Percentiles rank a stretch among this genome's conserved stretches.
These are phyloP conservation scores for Euphrasia confusa DNA, from an alignment of 257 asterid genomes.

Conservation along the genomic window DNA sequence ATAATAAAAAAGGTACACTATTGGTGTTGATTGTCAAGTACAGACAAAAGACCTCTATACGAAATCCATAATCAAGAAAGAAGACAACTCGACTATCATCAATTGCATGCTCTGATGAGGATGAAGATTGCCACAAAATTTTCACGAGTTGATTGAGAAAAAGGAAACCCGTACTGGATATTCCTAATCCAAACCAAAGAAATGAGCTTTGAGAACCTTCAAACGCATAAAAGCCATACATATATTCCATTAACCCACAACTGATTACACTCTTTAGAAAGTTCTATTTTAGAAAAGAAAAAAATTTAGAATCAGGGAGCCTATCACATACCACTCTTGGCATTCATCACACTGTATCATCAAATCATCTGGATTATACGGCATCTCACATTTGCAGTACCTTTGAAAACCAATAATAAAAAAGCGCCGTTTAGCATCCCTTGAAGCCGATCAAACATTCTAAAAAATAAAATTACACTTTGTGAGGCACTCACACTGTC, in stretches of 20 bases:
- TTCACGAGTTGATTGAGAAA: not conserved
- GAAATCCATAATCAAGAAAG: too few species aligned
- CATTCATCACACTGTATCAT: slow-evolving; percentile 71
- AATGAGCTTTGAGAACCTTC: not conserved
- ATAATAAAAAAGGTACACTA: too few species aligned
- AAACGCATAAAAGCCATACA: not conserved
- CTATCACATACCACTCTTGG: slow-evolving; percentile 48
- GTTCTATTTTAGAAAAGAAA: not conserved
- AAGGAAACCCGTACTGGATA: not conserved
- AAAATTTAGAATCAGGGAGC: not conserved
- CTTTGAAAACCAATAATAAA: slow-evolving; percentile 27
- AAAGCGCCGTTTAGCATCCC: slow-evolving; percentile 26
- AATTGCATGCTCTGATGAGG: too few species aligned
- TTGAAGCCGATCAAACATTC: not conserved
- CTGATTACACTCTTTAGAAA: not conserved
- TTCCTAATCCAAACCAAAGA: not conserved
- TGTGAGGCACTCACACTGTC: slow-evolving; percentile 47
- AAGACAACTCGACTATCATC: too few species aligned
- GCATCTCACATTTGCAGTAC: slow-evolving; percentile 73
- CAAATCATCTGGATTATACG: slow-evolving; percentile 62
- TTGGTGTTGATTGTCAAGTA: too few species aligned
- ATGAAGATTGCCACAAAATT: too few species aligned
- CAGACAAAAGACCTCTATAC: too few species aligned
- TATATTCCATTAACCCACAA: not conserved
- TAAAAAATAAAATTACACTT: not conserved